These are phyloP conservation scores for Linanthus parryae DNA, from an alignment of 148 eudicot species.

Conservation along the genomic window DNA sequence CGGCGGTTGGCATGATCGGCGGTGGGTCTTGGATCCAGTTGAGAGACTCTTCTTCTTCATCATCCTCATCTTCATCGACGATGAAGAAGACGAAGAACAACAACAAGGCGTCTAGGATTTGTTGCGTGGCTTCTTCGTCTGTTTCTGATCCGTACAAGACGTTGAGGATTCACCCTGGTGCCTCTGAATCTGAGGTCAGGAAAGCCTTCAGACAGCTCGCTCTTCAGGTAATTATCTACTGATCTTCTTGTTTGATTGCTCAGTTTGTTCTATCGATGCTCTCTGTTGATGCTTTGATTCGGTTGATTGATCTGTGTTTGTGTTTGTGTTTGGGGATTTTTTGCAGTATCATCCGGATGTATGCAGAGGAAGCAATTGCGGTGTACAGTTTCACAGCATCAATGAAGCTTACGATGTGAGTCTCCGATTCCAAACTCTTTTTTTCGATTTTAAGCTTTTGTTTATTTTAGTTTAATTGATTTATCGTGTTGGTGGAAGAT, in stretches of 20 bases:
- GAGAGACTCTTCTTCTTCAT: slow-evolving; percentile 15
- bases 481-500: no score
- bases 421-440: background rate
- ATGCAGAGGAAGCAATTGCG: slow-evolving; percentile 60
- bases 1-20: slow-evolving; percentile 21
- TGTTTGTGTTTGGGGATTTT: slow-evolving; percentile 1
- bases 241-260: no score
- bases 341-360: slow-evolving; percentile 93
- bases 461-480: background rate
- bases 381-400: slow-evolving; percentile 55
- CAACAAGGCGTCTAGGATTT: slow-evolving; percentile 14
- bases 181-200: slow-evolving; percentile 80
- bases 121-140: slow-evolving; percentile 26
- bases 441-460: background rate
- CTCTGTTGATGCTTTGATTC: background rate
- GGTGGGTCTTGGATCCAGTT: slow-evolving; percentile 25
- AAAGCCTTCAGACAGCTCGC: slow-evolving; percentile 90
- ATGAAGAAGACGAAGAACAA: slow-evolving; percentile 12
- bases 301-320: background rate
- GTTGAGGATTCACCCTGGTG: slow-evolving; percentile 46
- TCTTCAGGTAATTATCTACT: slow-evolving; percentile 42
- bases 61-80: slow-evolving; percentile 26
- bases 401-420: slow-evolving; percentile 84
- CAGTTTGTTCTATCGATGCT: no score
- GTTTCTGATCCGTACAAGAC: slow-evolving; percentile 64